Base-by-base conservation (phyloP, 192 early-diverging fungal species). In the Spizellomyces punctatus region DNA sequence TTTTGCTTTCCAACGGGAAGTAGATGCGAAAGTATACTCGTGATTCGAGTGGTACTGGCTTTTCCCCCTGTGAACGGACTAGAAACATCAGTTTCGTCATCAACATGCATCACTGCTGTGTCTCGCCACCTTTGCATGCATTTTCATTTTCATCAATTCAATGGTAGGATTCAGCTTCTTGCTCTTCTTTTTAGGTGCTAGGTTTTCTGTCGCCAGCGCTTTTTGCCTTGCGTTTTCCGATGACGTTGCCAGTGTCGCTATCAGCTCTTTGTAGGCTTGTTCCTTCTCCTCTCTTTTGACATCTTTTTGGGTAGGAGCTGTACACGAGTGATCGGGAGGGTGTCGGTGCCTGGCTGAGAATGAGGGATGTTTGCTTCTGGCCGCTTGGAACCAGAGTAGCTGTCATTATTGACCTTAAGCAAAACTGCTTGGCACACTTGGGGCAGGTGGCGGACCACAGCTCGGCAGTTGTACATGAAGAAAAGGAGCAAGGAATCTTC, bases 111-210 rank as follows among this genome's bases (percentile, higher is more conserved):
- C 6, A 22, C 52, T 12, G 27, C 1, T 36, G 27, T 36, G 1
- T 36, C 27, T 36, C 27, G 27, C 27, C 42, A 67, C 66, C 66
- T 61, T 57, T 22, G 66, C 66, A 19, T 67, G 48, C 54, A 59
- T 57, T 42, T 67, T 67, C 50, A 67, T n/a, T 42, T 57, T 67
- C 66, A 67, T 67, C 48, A 67, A 58, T 57, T 67, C 66, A 16
- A 67, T 27, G 17, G 48, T 57, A 6, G 54, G 50, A 41, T 57
- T 67, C 50, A 59, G 16, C 16, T 47, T 46, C 0, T 65, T 65
- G 5, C 45, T 16, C 48, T 8, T 43, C 41, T 65, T 65, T n/a
- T 17, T n/a, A 14, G 41, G 45, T 6, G 60, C 10, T 42, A 19
- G 21, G 17, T 19, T 65, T 48, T 49, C n/a, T 42, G n/a, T 65